Conservation (phyloP, 1,284 basidiomycete species). For the Pascua sp. region DNA sequence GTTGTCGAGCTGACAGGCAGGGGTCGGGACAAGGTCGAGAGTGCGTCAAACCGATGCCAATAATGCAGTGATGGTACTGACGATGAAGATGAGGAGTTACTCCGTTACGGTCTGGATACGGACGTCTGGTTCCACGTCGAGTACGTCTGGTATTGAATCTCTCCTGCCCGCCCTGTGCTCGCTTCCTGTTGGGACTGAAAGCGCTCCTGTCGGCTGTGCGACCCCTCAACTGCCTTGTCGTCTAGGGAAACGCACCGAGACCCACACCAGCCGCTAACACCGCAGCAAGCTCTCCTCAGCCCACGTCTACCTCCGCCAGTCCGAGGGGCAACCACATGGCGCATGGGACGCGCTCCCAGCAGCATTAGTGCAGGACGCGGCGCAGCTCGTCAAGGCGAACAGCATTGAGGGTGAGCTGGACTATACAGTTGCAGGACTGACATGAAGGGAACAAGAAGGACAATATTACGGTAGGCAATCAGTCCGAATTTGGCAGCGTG, state of each 20-base stretch:
- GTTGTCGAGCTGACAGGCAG: constrained; percentile 21
- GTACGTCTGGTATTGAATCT: constrained; percentile 15
- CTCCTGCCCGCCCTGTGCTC: not conserved
- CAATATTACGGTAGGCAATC: constrained; percentile 61
- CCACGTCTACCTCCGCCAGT: constrained; percentile 88
- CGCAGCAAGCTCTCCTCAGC: constrained; percentile 84
- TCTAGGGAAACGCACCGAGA: not conserved
- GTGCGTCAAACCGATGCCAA: constrained; percentile 54
- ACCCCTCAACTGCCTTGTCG: not conserved
- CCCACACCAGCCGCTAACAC: not conserved
- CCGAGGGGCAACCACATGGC: constrained; percentile 60
- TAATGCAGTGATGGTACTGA: not conserved
- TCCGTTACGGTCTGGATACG: constrained; percentile 71
- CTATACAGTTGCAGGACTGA: constrained; percentile 1
- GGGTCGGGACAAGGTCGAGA: constrained; percentile 95
- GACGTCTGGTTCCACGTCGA: constrained; percentile 61
- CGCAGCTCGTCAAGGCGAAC: constrained; percentile 95
- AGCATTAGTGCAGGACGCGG: constrained; percentile 74
- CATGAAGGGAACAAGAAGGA: constrained; percentile 88
- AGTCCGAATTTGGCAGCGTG: not conserved
- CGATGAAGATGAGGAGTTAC: constrained; percentile 79
- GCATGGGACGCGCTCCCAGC: constrained; percentile 82
- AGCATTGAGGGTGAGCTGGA: constrained; percentile 76
- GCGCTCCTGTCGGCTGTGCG: not conserved
- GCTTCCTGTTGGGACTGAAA: too few relatives aligned